These are phyloP conservation scores for Keithomyces neogunnii DNA, from an alignment of 2,329 filamentous ascomycete genomes.

Conservation along the genomic window DNA sequence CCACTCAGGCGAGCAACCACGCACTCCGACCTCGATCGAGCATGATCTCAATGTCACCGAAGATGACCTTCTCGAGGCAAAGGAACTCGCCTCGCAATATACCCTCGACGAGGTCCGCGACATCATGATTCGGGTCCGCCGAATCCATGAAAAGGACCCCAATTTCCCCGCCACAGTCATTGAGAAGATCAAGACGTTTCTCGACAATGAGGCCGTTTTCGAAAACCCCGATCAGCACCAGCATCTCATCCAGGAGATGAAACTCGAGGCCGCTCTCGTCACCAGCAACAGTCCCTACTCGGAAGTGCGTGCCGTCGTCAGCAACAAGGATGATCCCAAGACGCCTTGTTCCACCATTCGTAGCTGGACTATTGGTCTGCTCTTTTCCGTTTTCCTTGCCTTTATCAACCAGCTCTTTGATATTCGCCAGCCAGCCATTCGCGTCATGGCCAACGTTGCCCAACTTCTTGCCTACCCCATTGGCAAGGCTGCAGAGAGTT, in stretches of 20 bases:
- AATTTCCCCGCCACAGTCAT: conserved; percentile 32
- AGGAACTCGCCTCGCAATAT: conserved; percentile 32
- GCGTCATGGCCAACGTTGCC: conserved; percentile 45
- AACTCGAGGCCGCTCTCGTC: conserved; percentile 44
- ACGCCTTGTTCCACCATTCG: conserved; percentile 46
- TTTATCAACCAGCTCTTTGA: conserved; percentile 51
- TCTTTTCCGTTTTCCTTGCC: conserved; percentile 39
- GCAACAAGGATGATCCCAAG: conserved; percentile 43
- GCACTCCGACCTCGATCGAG: conserved; percentile 17
- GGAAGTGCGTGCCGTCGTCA: conserved; percentile 47
- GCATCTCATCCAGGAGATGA: conserved; percentile 44
- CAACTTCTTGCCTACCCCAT: conserved; percentile 49
- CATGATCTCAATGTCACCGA: conserved; percentile 37
- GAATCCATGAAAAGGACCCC: conserved; percentile 33
- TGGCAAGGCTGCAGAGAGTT: conserved; percentile 40
- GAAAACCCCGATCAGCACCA: conserved; percentile 36
- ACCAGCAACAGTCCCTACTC: conserved; percentile 49
- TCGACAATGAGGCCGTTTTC: conserved; percentile 36
- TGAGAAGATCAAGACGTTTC: conserved; percentile 31
- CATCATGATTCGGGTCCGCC: conserved; percentile 31
- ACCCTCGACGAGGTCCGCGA: conserved; percentile 34
- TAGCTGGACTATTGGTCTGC: conserved; percentile 43
- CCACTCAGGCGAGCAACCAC: conserved; percentile 18
- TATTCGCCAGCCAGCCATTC: conserved; percentile 46
- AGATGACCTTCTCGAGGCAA: conserved; percentile 36